Base-by-base conservation (phyloP, 441 rosid genomes). In the Raphanus hybrid region DNA sequence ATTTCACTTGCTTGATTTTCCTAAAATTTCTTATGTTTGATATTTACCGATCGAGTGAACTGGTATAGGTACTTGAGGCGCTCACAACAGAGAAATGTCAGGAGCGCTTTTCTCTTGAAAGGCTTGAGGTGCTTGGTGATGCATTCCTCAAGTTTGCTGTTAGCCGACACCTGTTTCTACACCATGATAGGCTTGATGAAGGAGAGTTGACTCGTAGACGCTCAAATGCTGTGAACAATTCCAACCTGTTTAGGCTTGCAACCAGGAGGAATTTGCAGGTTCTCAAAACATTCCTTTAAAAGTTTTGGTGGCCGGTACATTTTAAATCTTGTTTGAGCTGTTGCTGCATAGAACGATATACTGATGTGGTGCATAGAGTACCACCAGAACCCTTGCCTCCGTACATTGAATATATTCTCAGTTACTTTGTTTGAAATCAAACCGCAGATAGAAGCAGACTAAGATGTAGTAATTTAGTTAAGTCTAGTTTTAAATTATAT, bases 1-100 rank as follows among this genome's bases (percentile, higher is more conserved):
- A 59, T 45, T 78, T 64, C 73, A 80, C 78, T 79, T 59, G 67
- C 20, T 60, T 77, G 50, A 67, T 72, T 80, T 67, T 64, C 63
- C 18, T 32, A 2, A 64, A 66, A 15, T 23, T 66, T 64, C 66
- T 69, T 54, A 70, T 69, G 54, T 16, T 14, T 77, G 69, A 74
- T 43, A 59, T 78, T 55, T 74, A 23, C 76, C 78, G 75, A 86
- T 80, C 35, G 52, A 77, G 66, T 70, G 80, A 27, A 67, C 79
- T 83, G 69, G 35, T 59, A 75, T 75, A 96, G 99, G 84, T 96
- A 77, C 85, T 96, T 15, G 94, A 93, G 85, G 99, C 99, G 26
- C 97, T 96, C 72, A 92, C 99, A 16, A 92, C 99, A 60, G 99
- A 96, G 87, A 93, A 84, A 79, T 96, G 99, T 82, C 97, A 91